These are phyloP conservation scores for Aspergillus sp. DNA, from an alignment of 2,329 filamentous ascomycete species.

Conservation along the genomic window DNA sequence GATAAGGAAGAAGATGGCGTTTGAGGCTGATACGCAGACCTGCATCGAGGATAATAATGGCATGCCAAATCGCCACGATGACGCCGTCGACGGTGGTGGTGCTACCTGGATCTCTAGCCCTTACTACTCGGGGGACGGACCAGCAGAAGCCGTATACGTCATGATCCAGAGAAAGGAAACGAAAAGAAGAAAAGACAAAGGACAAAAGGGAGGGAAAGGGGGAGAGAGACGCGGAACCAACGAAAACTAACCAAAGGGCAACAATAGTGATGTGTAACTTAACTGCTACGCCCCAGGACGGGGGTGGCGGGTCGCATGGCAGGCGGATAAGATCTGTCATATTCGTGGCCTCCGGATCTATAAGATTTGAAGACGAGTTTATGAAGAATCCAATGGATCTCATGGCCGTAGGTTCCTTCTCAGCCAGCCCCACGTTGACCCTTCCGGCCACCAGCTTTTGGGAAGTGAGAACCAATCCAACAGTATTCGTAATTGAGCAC, in stretches of 20 bases:
- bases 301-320: conserved; percentile 9
- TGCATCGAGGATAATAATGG: neutral
- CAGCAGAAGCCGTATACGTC: neutral
- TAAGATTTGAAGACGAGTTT: neutral
- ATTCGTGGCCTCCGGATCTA: conserved; percentile 20
- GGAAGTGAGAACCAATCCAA: too few species aligned
- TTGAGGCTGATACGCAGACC: neutral
- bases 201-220: conserved; percentile 4
- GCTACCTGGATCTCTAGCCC: neutral
- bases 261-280: conserved; percentile 2
- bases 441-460: neutral
- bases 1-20: neutral
- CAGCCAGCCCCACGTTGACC: conserved; percentile 19
- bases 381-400: conserved; percentile 10
- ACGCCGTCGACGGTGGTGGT: neutral
- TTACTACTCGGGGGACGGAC: neutral
- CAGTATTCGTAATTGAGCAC: too few species aligned
- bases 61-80: conserved; percentile 6
- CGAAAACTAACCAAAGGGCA: neutral
- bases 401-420: conserved; percentile 1
- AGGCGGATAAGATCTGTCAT: conserved; percentile 33
- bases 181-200: conserved; percentile 5
- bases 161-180: neutral
- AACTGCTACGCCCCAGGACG: neutral
- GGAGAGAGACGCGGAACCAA: neutral